A percentile compares a stretch with the other conserved stretches of the same genome.
These are phyloP conservation scores for Lantana camara DNA, from an alignment of 257 asterid species.

Conservation along the genomic window DNA sequence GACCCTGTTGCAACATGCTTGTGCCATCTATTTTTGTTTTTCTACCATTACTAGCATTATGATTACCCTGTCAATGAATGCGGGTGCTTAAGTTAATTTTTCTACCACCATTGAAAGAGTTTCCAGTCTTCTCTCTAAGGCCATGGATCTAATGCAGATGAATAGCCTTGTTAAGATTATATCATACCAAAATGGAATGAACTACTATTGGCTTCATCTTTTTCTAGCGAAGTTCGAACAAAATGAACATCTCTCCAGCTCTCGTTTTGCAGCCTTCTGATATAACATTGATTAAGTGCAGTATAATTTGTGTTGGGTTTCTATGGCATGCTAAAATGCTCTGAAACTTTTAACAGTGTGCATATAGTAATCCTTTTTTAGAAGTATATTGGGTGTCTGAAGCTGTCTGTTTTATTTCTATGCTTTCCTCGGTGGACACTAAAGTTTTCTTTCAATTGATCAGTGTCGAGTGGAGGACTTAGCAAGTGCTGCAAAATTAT, in stretches of 20 bases:
- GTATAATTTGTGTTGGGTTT: neutral
- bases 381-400: neutral
- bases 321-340: neutral
- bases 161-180: neutral
- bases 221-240: neutral
- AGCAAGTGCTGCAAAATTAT: conserved; percentile 69
- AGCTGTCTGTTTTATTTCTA: neutral
- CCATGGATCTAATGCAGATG: neutral
- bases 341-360: neutral
- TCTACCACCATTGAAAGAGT: neutral
- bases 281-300: neutral
- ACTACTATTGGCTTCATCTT: neutral
- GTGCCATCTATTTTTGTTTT: neutral
- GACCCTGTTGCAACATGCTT: neutral
- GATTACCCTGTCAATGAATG: neutral
- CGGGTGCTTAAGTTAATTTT: too few relatives aligned
- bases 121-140: neutral
- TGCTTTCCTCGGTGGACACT: conserved; percentile 14
- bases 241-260: neutral
- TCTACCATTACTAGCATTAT: neutral
- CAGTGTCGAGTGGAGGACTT: conserved; percentile 89
- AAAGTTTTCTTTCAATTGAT: conserved; percentile 28
- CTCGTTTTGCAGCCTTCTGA: neutral
- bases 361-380: neutral
- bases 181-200: too few relatives aligned